Base-by-base conservation (phyloP, 176 grass and related monocot genomes). In the Lolium multiflorum region DNA sequence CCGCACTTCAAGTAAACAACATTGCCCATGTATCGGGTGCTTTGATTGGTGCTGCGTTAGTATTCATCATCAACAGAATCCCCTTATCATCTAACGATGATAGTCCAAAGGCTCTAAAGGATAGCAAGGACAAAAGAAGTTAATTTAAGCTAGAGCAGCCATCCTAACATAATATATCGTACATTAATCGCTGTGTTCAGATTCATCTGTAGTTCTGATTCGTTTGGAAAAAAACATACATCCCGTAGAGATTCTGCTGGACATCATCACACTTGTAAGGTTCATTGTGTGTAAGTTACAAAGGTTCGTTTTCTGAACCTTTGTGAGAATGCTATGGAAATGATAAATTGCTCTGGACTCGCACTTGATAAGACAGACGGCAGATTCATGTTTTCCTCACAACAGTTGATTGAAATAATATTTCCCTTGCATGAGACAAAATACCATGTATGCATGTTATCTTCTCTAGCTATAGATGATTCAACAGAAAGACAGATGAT, bases 11-110 rank as follows among this genome's bases (percentile, higher is more conserved):
- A 89, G 94, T 99, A 38, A 99, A 99, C 90, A 91, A 96, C 74
- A 93, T 91, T 74, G 94, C 97, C 47, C 97, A 99, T 91, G 74
- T 99, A 37, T 99, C 97, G 61, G 97, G 97, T 85, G 97, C 97
- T 91, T 81, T 96, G 41, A 96, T 99, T 71, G 97, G 97, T 82
- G 97, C 92, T 14, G 90, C 89, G 2, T 87, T 99, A 71, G 90
- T 99, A 41, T 71, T 99, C 25, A 20, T 93, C 49, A 71, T 96
- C 24, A 95, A 85, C 62, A 86, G 85, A 82, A 87, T 96, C 61
- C 94, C 89, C 78, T 89, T 81, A 70, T 85, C 85, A 65, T 83
- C 71, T 1, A 77, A 86, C 82, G 88, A 78, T 80, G 38, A 81
- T 74, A 90, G 86, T 51, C 25, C 66, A 81, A 87, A 91, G 80